Evolutionary conservation across 306 rosid genomes (phyloP).

Genomic region (Neltuma alba): DNA sequence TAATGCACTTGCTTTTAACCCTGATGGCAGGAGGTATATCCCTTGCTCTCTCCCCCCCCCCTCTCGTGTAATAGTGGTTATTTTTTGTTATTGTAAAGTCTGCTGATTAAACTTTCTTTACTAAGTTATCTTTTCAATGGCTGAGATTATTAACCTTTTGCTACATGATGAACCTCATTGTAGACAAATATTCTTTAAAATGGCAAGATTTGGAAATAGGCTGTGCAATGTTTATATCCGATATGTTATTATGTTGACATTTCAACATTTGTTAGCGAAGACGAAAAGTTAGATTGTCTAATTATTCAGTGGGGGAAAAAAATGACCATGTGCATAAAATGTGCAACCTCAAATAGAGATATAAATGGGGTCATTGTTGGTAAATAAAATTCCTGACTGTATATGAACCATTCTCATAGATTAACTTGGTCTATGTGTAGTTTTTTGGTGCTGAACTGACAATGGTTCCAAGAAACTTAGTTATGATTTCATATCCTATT

Average conservation of each 20-base stretch:
- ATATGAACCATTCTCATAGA: not conserved
- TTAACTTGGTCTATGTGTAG: not conserved
- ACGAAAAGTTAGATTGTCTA: not conserved
- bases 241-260: no score
- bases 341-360: not conserved
- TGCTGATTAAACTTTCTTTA: not conserved
- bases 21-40: constrained; percentile 87
- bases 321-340: not conserved
- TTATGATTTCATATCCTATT: not conserved
- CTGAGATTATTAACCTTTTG: no score
- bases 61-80: not conserved
- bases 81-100: not conserved
- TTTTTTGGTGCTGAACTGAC: not conserved
- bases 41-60: not conserved
- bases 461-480: not conserved
- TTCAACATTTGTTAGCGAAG: not conserved
- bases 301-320: not conserved
- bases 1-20: constrained; percentile 93
- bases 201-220: no score
- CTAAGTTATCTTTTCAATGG: no score
- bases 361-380: not conserved
- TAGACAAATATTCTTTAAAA: no score
- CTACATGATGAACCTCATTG: no score
- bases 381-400: not conserved
- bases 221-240: no score